A percentile compares a stretch with the other conserved stretches of the same genome.
These are phyloP conservation scores for Medicago truncatula DNA, from an alignment of 306 rosid genomes.

Conservation along the genomic window MtrunA17r5.0-ANR NC_053049.1:15734001-15734500, in stretches of 20 bases:
- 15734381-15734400: constrained; percentile 76
- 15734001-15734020: not conserved
- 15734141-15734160: constrained; percentile 7
- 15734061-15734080: constrained; percentile 75
- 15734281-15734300: not conserved
- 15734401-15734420: not conserved
- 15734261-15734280: too few species aligned
- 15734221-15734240: too few species aligned
- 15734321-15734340: not conserved
- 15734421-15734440: too few species aligned
- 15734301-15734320: not conserved
- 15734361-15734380: constrained; percentile 58
- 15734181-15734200: too few species aligned
- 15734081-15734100: constrained; percentile 67
- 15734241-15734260: too few species aligned
- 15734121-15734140: constrained; percentile 54
- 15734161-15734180: too few species aligned
- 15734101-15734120: constrained; percentile 57
- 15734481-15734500: constrained; percentile 75
- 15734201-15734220: too few species aligned
- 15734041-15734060: constrained; percentile 88
- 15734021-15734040: constrained; percentile 69
- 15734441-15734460: too few species aligned
- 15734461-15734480: constrained; percentile 40
- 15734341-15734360: constrained; percentile 61